Conservation (phyloP, 805 yeast species). For the Wickerhamomyces chambardii region DNA sequence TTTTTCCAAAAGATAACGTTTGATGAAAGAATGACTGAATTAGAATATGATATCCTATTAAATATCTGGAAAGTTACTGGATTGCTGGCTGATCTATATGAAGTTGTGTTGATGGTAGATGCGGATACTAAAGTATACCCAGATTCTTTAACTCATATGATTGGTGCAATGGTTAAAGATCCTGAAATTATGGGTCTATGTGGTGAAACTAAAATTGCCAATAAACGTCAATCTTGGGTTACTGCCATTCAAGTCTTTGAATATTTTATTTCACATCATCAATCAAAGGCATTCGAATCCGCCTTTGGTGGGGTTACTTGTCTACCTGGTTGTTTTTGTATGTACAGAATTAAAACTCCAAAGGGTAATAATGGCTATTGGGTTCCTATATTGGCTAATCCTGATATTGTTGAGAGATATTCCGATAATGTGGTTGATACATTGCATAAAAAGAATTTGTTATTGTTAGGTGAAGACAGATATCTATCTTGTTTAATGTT, state of each 20-base stretch:
- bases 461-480: conserved; percentile 87
- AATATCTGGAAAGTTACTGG: conserved; percentile 82
- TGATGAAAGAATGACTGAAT: conserved; percentile 90
- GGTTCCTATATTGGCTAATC: conserved; percentile 91
- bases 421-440: conserved; percentile 80
- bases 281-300: conserved; percentile 91
- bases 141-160: conserved; percentile 84
- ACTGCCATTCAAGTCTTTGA: conserved; percentile 92
- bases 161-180: conserved; percentile 80
- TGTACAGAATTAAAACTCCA: conserved; percentile 87
- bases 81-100: conserved; percentile 74
- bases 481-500: conserved; percentile 80
- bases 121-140: conserved; percentile 89
- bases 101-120: conserved; percentile 83
- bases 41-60: conserved; percentile 70
- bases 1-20: conserved; percentile 81
- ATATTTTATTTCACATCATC: conserved; percentile 89
- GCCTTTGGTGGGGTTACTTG: conserved; percentile 93
- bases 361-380: conserved; percentile 73
- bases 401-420: conserved; percentile 88
- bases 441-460: conserved; percentile 76
- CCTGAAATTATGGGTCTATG: conserved; percentile 87
- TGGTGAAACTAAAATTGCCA: conserved; percentile 90
- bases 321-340: conserved; percentile 90
- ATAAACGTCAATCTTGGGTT: conserved; percentile 79